Evolutionary conservation across 129 eudicot species (phyloP).

Genomic region (Artemisia annua): DNA sequence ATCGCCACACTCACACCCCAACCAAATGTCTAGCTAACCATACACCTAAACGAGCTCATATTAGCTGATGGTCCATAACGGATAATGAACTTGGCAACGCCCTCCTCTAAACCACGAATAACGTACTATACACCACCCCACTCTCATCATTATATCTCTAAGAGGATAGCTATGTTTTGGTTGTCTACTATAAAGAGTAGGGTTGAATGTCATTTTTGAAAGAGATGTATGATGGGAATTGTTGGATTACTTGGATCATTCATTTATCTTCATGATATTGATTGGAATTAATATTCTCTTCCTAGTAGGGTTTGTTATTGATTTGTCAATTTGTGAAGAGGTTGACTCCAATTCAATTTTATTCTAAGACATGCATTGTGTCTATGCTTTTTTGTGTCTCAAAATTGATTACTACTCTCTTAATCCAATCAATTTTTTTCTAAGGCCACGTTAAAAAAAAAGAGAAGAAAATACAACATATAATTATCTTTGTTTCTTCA

Average conservation of each 20-base stretch:
- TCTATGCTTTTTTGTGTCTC: conserved; percentile 29
- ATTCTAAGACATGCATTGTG: conserved; percentile 30
- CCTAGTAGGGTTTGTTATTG: conserved; percentile 26
- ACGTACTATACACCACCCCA: background rate
- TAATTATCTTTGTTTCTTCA: no score
- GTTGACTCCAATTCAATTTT: conserved; percentile 17
- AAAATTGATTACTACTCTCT: background rate
- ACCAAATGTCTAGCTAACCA: background rate
- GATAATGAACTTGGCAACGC: conserved; percentile 3
- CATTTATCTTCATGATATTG: conserved; percentile 23
- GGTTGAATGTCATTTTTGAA: conserved; percentile 28
- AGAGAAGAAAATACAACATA: no score
- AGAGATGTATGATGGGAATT: conserved; percentile 34
- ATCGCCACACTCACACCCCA: background rate
- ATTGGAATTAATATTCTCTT: conserved; percentile 26
- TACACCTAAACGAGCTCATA: background rate
- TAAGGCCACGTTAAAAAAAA: no score
- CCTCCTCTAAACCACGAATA: background rate
- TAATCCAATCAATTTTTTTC: no score
- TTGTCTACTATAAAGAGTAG: conserved; percentile 31
- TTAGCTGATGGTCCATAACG: background rate
- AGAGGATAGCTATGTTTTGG: conserved; percentile 20
- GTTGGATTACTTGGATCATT: conserved; percentile 37
- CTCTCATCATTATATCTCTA: background rate
- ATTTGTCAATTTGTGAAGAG: conserved; percentile 29